Conservation (phyloP, 495 filamentous ascomycete genomes). For the Aspergillus steynii region DNA sequence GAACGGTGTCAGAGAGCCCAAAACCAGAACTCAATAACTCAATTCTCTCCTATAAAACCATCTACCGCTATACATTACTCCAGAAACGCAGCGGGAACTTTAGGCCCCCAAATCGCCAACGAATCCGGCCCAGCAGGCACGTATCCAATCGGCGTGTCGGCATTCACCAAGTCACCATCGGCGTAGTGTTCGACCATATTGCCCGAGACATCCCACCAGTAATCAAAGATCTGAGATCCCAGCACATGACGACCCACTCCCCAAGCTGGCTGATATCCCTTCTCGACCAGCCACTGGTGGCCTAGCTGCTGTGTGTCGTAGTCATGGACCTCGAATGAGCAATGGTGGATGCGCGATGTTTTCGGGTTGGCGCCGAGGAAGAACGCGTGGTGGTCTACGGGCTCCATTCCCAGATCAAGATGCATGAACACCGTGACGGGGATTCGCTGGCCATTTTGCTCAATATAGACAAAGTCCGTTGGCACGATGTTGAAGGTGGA, state of each 20-base stretch:
- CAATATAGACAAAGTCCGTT: constrained; percentile 23
- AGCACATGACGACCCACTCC: constrained; percentile 72
- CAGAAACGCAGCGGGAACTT: constrained; percentile 19
- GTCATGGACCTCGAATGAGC: constrained; percentile 71
- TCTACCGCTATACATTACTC: background rate
- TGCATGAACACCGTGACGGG: constrained; percentile 63
- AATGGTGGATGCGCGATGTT: constrained; percentile 68
- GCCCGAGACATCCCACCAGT: constrained; percentile 64
- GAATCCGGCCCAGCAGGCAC: constrained; percentile 20
- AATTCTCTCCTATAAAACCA: too few species aligned
- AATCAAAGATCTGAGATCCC: constrained; percentile 76
- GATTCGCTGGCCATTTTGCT: constrained; percentile 21
- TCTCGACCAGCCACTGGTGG: constrained; percentile 65
- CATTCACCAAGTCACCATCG: constrained; percentile 66
- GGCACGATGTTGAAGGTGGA: constrained; percentile 65
- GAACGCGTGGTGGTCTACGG: constrained; percentile 69
- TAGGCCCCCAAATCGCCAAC: constrained; percentile 27
- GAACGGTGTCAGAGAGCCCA: too few species aligned
- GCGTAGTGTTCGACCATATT: constrained; percentile 71
- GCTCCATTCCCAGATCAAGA: constrained; percentile 57
- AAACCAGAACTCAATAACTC: too few species aligned
- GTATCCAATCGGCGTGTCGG: constrained; percentile 48
- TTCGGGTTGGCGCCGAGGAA: constrained; percentile 60
- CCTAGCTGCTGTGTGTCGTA: constrained; percentile 74
- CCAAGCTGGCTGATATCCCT: constrained; percentile 67